Percentiles rank a stretch among this genome's conserved stretches.
phyloP scores from a whole-genome alignment of 805 yeast genomes.

The Nakazawaea sp. region DNA sequence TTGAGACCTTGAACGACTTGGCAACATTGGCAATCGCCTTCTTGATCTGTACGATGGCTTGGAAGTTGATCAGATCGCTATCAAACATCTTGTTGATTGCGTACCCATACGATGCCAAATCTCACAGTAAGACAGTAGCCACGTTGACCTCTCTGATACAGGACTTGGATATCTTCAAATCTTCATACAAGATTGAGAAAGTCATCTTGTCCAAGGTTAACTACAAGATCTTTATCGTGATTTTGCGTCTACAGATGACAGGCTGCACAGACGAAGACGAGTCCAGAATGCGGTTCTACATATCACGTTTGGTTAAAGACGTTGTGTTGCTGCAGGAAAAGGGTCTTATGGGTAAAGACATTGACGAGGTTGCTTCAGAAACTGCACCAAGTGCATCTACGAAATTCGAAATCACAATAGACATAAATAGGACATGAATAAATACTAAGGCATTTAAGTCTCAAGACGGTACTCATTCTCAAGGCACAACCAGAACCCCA shows the following conservation, averaged over 20 bases:
- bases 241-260: constrained; percentile 47
- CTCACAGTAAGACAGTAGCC: constrained; percentile 28
- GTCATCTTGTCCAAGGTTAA: constrained; percentile 58
- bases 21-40: constrained; percentile 39
- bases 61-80: constrained; percentile 42
- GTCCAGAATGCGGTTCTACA: constrained; percentile 42
- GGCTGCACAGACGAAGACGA: constrained; percentile 77
- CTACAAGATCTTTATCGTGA: constrained; percentile 50
- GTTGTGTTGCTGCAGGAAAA: constrained; percentile 18
- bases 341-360: constrained; percentile 12
- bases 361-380: constrained; percentile 22
- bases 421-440: constrained; percentile 24
- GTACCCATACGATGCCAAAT: constrained; percentile 39
- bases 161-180: constrained; percentile 43
- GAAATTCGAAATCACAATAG: constrained; percentile 37
- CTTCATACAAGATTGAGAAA: constrained; percentile 37
- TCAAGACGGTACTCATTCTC: too few relatives aligned
- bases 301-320: constrained; percentile 32
- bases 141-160: constrained; percentile 24
- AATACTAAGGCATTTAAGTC: too few relatives aligned
- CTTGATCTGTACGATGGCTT: constrained; percentile 40
- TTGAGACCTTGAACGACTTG: constrained; percentile 32
- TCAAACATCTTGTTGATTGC: constrained; percentile 48
- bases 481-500: too few relatives aligned
- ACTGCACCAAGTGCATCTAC: too few relatives aligned